These are phyloP conservation scores for Ceratobasidium sp. DNA, from an alignment of 1,284 basidiomycete species.

Conservation along the genomic window DNA sequence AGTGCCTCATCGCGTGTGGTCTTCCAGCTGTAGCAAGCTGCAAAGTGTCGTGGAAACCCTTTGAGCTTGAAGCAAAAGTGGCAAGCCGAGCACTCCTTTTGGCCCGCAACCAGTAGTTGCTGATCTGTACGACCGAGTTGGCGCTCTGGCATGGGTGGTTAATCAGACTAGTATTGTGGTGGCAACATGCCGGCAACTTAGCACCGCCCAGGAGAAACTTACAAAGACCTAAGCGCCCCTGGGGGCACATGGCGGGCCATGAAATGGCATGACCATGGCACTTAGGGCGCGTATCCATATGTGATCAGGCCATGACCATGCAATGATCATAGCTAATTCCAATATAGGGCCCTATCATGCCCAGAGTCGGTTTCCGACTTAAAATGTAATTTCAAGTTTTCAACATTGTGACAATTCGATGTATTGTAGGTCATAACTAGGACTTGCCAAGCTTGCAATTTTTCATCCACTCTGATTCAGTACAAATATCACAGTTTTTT, in stretches of 20 bases:
- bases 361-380: background rate
- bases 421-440: too few species aligned
- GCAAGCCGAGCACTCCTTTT: background rate
- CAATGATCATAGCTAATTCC: background rate
- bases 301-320: background rate
- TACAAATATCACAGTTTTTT: too few species aligned
- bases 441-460: too few species aligned
- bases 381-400: too few species aligned
- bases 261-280: background rate
- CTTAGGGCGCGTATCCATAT: background rate
- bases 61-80: background rate
- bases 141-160: background rate
- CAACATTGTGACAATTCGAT: too few species aligned
- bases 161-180: background rate
- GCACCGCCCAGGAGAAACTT: too few species aligned
- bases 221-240: background rate
- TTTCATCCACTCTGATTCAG: too few species aligned
- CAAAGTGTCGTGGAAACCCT: background rate
- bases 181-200: background rate
- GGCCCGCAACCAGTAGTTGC: background rate
- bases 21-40: background rate
- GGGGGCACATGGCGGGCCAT: background rate
- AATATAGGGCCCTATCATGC: conserved; percentile 12
- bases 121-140: background rate
- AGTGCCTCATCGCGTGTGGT: background rate